Conservation (phyloP, 2,329 filamentous ascomycete genomes). For the Chalara sp. region DNA sequence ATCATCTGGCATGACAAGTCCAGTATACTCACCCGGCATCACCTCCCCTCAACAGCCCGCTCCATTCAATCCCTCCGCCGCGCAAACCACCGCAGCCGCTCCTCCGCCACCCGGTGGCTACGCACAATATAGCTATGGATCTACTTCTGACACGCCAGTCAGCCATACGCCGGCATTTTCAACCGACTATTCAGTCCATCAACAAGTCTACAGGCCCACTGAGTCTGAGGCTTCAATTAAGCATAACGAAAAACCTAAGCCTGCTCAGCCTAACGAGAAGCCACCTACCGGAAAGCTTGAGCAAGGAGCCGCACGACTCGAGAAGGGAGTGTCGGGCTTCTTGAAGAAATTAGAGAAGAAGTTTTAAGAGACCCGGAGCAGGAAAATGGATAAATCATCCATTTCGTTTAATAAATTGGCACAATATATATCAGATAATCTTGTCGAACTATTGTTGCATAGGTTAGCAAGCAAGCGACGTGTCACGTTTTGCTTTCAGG, state of each 20-base stretch:
- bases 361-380: conserved; percentile 7
- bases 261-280: conserved; percentile 26
- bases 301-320: conserved; percentile 57
- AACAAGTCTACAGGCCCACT: conserved; percentile 63
- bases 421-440: no score
- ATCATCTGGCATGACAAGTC: conserved; percentile 28
- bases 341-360: conserved; percentile 74
- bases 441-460: no score
- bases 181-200: conserved; percentile 54
- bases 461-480: no score
- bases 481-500: no score
- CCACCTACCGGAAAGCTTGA: conserved; percentile 51
- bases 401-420: no score
- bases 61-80: not conserved
- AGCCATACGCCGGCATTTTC: conserved; percentile 27
- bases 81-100: not conserved
- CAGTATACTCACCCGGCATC: conserved; percentile 28
- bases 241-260: conserved; percentile 25
- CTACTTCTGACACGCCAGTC: conserved; percentile 14
- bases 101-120: conserved; percentile 45
- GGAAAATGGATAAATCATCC: no score
- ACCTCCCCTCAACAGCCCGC: conserved; percentile 9
- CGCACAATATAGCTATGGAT: conserved; percentile 43
- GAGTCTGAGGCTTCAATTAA: conserved; percentile 47
- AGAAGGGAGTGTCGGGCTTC: conserved; percentile 65